Base-by-base conservation (phyloP, 345 rosid species). In the Camelina hispida region DNA sequence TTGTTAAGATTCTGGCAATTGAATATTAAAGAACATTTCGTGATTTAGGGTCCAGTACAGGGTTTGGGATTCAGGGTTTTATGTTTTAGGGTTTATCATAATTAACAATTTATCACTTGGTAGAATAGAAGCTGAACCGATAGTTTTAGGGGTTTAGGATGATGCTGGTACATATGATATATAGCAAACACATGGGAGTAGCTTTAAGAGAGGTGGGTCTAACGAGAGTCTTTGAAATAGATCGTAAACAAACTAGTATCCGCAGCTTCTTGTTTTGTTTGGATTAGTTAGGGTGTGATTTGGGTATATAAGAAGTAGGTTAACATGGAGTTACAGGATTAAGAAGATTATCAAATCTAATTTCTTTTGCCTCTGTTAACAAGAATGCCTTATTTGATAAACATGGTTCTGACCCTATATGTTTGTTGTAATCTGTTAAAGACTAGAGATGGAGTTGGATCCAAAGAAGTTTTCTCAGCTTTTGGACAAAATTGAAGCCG, bases 401-500 rank as follows among this genome's bases (percentile, higher is more conserved):
- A 17, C 35, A 54, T 5, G 37, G 15, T 53, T 40, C 18, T 15
- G 50, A 65, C 30, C 42, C 6, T 47, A 9, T 65, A 28, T 63
- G 22, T 44, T 43, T 43, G 2, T 63, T 35, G 13, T 12, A 48
- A 66, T 66, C 58, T 50, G 57, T 6, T 55, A 4, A 25, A 3
- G n/a, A 14, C 30, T 72, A 43, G 51, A 42, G 48, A 93, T 93
- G 97, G 96, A 86, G 16, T 86, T 83, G 54, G 79, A 73, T 18
- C 78, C 85, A 84, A 84, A 78, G 79, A 85, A 73, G 40, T 76
- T 87, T 47, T 85, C 83, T 68, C 81, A 79, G 34, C 59, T 59
- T 22, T 78, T 87, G 70, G 69, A 79, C 7, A 86, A 85, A 79
- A 83, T 88, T 55, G 98, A 90, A 86, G 81, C 80, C 14, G 93